Evolutionary conservation across 805 yeast species (phyloP).

Genomic region (Maudiozyma pseudohumilis): DNA sequence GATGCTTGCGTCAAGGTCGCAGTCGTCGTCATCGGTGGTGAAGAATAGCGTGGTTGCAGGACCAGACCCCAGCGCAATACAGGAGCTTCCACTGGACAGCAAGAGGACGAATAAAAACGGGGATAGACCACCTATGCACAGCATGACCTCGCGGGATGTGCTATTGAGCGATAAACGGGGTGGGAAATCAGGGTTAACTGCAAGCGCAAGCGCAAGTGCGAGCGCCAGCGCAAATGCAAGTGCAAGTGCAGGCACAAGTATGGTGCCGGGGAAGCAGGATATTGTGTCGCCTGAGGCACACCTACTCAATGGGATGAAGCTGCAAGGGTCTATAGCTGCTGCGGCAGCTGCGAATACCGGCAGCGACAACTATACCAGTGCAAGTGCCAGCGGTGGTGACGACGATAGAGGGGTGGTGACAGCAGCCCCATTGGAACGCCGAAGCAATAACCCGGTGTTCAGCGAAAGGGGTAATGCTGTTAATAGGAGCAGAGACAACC

Average conservation of each 20-base stretch:
- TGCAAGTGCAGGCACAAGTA: neutral
- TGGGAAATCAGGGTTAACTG: too few relatives aligned
- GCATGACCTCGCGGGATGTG: slow-evolving; percentile 21
- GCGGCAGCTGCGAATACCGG: too few relatives aligned
- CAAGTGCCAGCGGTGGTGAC: too few relatives aligned
- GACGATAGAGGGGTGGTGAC: too few relatives aligned
- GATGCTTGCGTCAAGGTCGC: slow-evolving; percentile 1
- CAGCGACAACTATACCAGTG: too few relatives aligned
- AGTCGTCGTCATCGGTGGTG: neutral
- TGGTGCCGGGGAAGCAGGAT: neutral
- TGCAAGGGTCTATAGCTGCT: too few relatives aligned
- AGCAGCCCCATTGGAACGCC: neutral
- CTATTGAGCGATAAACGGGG: slow-evolving; percentile 6
- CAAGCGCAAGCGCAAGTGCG: too few relatives aligned
- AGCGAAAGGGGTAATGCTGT: neutral
- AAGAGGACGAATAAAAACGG: slow-evolving; percentile 9
- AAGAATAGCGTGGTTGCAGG: too few relatives aligned
- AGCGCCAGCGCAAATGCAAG: too few relatives aligned
- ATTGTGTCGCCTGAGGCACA: too few relatives aligned
- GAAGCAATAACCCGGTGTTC: neutral
- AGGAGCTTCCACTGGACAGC: slow-evolving; percentile 1
- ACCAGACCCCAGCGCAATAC: too few relatives aligned
- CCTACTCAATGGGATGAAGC: too few relatives aligned
- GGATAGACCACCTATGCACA: slow-evolving; percentile 18
- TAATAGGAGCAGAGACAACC: slow-evolving; percentile 4